Evolutionary conservation across 2,329 filamentous ascomycete genomes (phyloP), one percentile per base, ranked within the genome.

Genomic region (Chaetomiaceae sp.): DNA sequence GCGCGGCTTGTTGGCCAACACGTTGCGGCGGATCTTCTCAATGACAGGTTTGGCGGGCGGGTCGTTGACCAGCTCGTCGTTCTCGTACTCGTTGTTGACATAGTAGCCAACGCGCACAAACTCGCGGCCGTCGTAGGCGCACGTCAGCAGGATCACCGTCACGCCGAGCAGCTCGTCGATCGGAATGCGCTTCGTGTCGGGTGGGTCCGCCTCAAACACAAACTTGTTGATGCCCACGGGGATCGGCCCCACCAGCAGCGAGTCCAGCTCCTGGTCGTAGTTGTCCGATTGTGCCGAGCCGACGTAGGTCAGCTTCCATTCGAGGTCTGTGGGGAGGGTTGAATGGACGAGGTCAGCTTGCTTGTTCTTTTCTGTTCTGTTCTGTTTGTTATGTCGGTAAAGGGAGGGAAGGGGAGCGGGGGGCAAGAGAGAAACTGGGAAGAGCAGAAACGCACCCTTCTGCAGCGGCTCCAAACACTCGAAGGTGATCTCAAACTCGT

Each of bases 241-340:
- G 63, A 99, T 92, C n/a, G 94, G 94, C 20, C 94, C 94, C 51
- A 99, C 94, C 49, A 97, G 86, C 54, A 99, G 85, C 20, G 89
- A 91, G 73, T 99, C 94, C 64, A 99, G 90, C 73, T 97, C 94
- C 74, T 99, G 94, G 69, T 99, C 94, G 69, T 97, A 91, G 71
- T 97, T 90, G 68, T 94, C 90, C 88, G 90, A 96, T 53, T 92
- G 97, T 59, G 95, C 94, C 63, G 94, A 99, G 66, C 94, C 95
- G 68, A 99, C 94, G 65, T 99, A 99, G 70, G 90, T 99, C 65
- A 99, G 79, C 75, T 99, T 99, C 94, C 94, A 99, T 75, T 99
- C 94, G 57, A 99, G 85, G 74, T 99, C 94, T 95, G 65, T 30
- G 45, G 21, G 41, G 18, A 32, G 34, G 18, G 34, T 38, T 41